phyloP scores from a whole-genome alignment of 257 asterid genomes.

The Anisodus tanguticus region DNA sequence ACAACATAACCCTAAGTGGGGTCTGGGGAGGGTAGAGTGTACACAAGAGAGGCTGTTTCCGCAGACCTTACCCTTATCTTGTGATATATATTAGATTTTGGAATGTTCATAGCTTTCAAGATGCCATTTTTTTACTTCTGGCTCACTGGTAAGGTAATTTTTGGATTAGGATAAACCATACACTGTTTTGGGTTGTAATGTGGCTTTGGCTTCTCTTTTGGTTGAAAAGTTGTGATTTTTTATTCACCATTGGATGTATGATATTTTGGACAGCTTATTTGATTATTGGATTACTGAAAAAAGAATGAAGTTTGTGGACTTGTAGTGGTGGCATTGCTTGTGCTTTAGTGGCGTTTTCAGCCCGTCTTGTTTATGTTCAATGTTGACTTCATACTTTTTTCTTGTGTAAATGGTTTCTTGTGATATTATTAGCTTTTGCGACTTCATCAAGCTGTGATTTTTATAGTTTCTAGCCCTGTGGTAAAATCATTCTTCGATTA shows the following conservation, averaged over 20 bases:
- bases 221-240: not conserved
- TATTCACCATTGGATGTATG: not conserved
- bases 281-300: conserved; percentile 9
- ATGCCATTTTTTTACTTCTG: not conserved
- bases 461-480: not conserved
- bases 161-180: not conserved
- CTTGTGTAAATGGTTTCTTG: conserved; percentile 5
- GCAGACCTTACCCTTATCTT: not conserved
- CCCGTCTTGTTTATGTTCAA: not conserved
- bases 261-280: not conserved
- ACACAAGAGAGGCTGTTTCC: too few relatives aligned
- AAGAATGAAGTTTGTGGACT: not conserved
- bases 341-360: not conserved
- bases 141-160: not conserved
- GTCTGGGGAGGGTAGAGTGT: too few relatives aligned
- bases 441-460: not conserved
- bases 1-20: too few relatives aligned
- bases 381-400: not conserved
- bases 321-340: not conserved
- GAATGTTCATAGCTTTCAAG: not conserved
- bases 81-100: not conserved
- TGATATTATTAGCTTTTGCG: not conserved
- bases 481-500: not conserved
- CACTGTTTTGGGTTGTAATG: not conserved
- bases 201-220: not conserved